These are phyloP conservation scores for Aspergillus texensis DNA, from an alignment of 2,329 filamentous ascomycete species.

Conservation along the genomic window DNA sequence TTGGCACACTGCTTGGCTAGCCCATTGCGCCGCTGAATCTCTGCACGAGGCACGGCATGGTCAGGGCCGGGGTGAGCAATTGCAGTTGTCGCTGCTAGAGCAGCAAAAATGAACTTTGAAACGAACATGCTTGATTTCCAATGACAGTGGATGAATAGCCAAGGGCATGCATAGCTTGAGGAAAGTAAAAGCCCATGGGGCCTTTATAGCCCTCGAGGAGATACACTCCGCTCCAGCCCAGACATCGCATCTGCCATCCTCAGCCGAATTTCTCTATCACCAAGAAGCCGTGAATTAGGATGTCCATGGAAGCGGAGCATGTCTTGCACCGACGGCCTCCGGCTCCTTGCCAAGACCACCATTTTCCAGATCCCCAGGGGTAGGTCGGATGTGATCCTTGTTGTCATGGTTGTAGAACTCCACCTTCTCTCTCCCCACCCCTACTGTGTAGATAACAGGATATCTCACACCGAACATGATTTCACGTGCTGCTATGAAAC, in stretches of 20 bases:
- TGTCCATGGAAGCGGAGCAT: not conserved
- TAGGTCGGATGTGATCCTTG: not conserved
- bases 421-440: not conserved
- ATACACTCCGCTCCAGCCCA: not conserved
- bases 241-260: not conserved
- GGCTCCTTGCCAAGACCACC: not conserved
- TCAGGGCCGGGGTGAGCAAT: conserved; percentile 9
- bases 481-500: not conserved
- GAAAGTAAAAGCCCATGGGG: not conserved
- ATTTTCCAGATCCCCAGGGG: not conserved
- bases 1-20: conserved; percentile 8
- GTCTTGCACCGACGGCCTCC: not conserved
- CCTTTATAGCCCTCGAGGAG: not conserved
- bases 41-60: not conserved
- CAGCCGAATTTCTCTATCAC: not conserved
- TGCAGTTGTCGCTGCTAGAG: not conserved
- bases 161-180: not conserved
- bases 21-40: conserved; percentile 3
- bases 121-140: not conserved
- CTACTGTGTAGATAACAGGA: not conserved
- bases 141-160: not conserved
- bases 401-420: not conserved
- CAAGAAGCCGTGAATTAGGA: not conserved
- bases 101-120: not conserved
- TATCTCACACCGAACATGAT: not conserved